Evolutionary conservation across 1,139 yeast genomes (phyloP).

Genomic region (Taphrina deformans): DNA sequence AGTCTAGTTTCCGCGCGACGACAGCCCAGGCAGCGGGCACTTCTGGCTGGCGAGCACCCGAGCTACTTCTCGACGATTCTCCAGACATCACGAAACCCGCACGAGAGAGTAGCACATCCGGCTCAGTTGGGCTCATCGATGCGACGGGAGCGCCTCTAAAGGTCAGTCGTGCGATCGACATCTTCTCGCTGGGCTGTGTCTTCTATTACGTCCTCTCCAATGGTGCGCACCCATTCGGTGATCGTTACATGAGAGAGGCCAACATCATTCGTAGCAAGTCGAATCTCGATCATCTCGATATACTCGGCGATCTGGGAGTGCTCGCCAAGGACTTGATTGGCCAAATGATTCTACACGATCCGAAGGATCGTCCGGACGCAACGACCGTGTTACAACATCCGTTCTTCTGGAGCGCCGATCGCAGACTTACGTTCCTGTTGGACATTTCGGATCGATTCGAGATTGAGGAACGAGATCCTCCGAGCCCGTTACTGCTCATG

Average conservation of each 20-base stretch:
- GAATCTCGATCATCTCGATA: conserved; percentile 53
- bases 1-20: conserved; percentile 89
- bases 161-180: conserved; percentile 86
- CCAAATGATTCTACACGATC: conserved; percentile 69
- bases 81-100: conserved; percentile 39
- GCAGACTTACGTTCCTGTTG: conserved; percentile 75
- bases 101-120: conserved; percentile 37
- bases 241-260: conserved; percentile 78
- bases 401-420: conserved; percentile 75
- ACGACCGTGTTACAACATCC: conserved; percentile 74
- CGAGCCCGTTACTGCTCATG: conserved; percentile 60
- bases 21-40: conserved; percentile 95
- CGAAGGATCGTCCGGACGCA: conserved; percentile 73
- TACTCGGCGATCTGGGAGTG: conserved; percentile 49
- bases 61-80: conserved; percentile 56
- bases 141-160: conserved; percentile 56
- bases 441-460: conserved; percentile 91
- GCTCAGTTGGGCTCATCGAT: conserved; percentile 44
- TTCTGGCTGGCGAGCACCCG: conserved; percentile 98
- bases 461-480: conserved; percentile 82
- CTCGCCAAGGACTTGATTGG: conserved; percentile 74
- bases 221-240: conserved; percentile 96
- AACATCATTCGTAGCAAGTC: conserved; percentile 77
- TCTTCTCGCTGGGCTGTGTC: conserved; percentile 92
- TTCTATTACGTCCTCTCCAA: conserved; percentile 79